Percentiles rank a stretch among this genome's conserved stretches.
phyloP scores from a whole-genome alignment of 345 rosid species.

The Melaleuca quinquenervia region DNA sequence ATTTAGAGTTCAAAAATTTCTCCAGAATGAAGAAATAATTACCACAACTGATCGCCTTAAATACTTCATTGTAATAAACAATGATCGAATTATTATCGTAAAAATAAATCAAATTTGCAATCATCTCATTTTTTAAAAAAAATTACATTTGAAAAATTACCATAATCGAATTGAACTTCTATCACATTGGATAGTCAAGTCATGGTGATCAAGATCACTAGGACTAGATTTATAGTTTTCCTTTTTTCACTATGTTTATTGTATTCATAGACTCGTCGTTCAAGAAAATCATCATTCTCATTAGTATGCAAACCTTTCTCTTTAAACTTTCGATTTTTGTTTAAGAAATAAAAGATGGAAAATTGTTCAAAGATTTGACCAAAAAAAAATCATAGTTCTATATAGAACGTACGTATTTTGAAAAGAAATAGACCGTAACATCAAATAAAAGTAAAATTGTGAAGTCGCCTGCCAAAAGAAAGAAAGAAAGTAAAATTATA shows the following conservation, averaged over 20 bases:
- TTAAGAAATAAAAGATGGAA: not conserved
- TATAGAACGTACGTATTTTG: accelerated
- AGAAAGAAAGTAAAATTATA: not conserved
- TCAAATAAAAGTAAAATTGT: not conserved
- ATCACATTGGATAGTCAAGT: not conserved
- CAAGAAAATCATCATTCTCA: not conserved
- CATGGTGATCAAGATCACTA: not conserved
- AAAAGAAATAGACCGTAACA: not conserved
- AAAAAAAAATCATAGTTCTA: not conserved
- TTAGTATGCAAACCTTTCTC: not conserved
- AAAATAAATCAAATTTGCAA: not conserved
- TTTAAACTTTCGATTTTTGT: not conserved
- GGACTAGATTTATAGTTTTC: not conserved
- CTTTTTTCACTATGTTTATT: not conserved
- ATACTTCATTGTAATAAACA: not conserved
- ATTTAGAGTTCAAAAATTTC: not conserved
- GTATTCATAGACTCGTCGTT: not conserved
- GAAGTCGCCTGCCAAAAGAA: not conserved
- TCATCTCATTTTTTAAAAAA: not conserved
- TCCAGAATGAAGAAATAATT: not conserved
- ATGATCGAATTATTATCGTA: not conserved
- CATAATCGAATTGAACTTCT: not conserved
- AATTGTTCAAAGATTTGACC: not conserved
- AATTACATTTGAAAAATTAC: not conserved
- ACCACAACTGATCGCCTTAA: not conserved